Base-by-base conservation (phyloP, 768 basidiomycete genomes). In the Tulasnella sp. region DNA sequence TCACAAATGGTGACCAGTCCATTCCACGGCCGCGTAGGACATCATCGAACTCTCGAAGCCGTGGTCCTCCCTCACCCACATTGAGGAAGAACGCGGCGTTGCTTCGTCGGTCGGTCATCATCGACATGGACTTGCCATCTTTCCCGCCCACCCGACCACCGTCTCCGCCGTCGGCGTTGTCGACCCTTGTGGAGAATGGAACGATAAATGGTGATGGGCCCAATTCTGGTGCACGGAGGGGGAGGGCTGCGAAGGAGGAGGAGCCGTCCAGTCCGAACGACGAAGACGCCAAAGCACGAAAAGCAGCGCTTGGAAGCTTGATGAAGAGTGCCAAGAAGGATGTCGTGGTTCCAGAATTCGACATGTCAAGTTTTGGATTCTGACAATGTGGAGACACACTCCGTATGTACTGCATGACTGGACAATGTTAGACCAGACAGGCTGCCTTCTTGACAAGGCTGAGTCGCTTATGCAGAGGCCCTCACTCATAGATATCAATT, bases 301-400 rank as follows among this genome's bases (percentile, higher is more conserved):
- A 15, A 59, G 24, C 84, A 86, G 65, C 81, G 82, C 71, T 94
- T 42, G 94, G 92, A 3, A 87, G 78, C 65, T 72, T 96, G 67
- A 84, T 96, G 76, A 92, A 88, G 73, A 82, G 85, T n/a, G 89
- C 92, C 13, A 93, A 91, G 70, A 84, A 88, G 68, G 86, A 93
- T 71, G 78, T 88, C 48, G 75, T 83, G 66, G 85, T 88, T 61
- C 85, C 88, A 23, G 91, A 95, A 66, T 95, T 95, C 67, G 82
- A 91, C 70, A 89, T 95, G 82, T 75, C 75, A 67, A 79, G 82
- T 23, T 94, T 94, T 15, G 51, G 51, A 1, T 56, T 56, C 41
- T 56, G 43, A 24, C 8, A 19, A n/a, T n/a, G n/a, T n/a, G n/a
- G n/a, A n/a, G n/a, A n/a, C n/a, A n/a, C n/a, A n/a, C n/a, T n/a